Conservation (phyloP, 768 basidiomycete species). For the Collybia sp. region DNA sequence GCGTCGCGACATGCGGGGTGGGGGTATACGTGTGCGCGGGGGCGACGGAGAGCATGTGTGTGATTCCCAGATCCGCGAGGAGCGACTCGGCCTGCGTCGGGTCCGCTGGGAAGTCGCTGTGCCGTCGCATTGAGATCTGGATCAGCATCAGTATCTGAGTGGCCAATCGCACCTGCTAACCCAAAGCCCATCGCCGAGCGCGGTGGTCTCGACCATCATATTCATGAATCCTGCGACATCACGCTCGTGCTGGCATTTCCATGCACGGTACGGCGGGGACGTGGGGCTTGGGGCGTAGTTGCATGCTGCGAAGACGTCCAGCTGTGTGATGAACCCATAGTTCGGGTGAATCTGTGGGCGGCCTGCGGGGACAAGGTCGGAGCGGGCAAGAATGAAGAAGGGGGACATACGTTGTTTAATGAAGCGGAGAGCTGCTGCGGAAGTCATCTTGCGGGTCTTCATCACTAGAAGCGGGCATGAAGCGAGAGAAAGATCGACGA, state of each 20-base stretch:
- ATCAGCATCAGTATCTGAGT: neutral
- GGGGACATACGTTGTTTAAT: slow-evolving; percentile 41
- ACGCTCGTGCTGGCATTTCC: slow-evolving; percentile 52
- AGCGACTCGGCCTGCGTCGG: slow-evolving; percentile 43
- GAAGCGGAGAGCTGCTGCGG: slow-evolving; percentile 38
- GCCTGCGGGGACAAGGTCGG: slow-evolving; percentile 17
- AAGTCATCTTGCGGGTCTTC: slow-evolving; percentile 36
- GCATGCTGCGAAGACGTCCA: slow-evolving; percentile 50
- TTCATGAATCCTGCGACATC: slow-evolving; percentile 51
- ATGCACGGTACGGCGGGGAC: slow-evolving; percentile 45
- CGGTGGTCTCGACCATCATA: slow-evolving; percentile 45
- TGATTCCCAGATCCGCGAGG: slow-evolving; percentile 46
- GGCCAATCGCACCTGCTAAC: too few species aligned
- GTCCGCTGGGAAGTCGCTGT: slow-evolving; percentile 56
- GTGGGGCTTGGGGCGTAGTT: slow-evolving; percentile 36
- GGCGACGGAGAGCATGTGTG: slow-evolving; percentile 50
- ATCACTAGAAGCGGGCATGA: slow-evolving; percentile 35
- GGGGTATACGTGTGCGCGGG: slow-evolving; percentile 39
- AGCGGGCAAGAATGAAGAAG: neutral
- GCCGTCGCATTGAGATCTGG: neutral
- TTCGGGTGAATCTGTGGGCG: slow-evolving; percentile 40
- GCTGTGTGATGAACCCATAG: slow-evolving; percentile 55
- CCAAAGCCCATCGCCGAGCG: slow-evolving; percentile 44
- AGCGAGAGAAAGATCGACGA: neutral
- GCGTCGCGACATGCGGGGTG: slow-evolving; percentile 28